phyloP scores from a whole-genome alignment of 2,329 filamentous ascomycete genomes.

The Penicillium rolfsii region DNA sequence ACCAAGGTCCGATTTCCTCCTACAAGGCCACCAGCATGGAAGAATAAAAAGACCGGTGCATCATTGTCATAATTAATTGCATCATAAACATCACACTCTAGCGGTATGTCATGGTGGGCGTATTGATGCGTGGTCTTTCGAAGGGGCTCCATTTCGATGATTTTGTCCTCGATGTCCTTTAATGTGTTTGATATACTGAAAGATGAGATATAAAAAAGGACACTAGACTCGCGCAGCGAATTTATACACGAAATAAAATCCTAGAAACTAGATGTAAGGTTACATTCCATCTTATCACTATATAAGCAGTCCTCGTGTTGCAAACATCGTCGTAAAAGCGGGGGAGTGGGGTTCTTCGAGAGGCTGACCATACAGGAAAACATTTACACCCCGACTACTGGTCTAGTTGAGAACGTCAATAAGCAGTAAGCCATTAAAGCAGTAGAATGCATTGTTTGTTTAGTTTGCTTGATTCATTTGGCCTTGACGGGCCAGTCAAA shows the following conservation, averaged over 20 bases:
- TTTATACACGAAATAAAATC: too few relatives aligned
- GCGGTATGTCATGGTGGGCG: background rate
- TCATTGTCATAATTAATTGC: background rate
- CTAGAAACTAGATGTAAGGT: background rate
- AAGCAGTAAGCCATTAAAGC: too few relatives aligned
- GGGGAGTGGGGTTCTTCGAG: background rate
- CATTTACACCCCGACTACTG: background rate
- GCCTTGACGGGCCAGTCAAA: background rate
- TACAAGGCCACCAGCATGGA: background rate
- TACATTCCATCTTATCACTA: background rate
- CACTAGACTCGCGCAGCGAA: background rate
- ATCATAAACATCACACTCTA: conserved; percentile 1
- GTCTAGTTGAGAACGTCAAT: background rate
- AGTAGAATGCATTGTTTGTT: background rate
- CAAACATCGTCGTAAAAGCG: background rate
- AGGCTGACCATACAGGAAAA: background rate
- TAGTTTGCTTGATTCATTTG: background rate
- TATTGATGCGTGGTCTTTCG: background rate
- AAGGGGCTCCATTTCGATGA: background rate
- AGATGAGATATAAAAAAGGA: too few relatives aligned
- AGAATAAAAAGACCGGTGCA: conserved; percentile 2
- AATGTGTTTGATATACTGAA: background rate
- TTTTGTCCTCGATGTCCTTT: background rate
- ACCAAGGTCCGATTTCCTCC: background rate
- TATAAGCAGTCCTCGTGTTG: background rate